phyloP scores from a whole-genome alignment of 2,329 filamentous ascomycete species.

The Esteya vermicola region DNA sequence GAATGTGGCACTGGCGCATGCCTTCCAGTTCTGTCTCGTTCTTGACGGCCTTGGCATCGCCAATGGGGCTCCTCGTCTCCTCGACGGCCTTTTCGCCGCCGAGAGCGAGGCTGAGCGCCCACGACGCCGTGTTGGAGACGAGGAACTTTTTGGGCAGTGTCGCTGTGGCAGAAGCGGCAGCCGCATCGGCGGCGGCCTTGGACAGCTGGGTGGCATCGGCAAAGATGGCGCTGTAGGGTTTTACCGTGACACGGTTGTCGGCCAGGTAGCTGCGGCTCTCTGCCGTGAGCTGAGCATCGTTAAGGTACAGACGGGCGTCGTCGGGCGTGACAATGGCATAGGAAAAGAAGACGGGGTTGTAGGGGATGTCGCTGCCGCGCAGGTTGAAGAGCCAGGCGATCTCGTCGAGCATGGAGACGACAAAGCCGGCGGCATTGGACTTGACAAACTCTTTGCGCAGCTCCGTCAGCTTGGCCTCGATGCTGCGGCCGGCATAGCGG shows the following conservation, averaged over 20 bases:
- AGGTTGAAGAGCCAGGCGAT: conserved; percentile 98
- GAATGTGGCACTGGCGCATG: conserved; percentile 86
- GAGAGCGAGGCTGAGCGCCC: conserved; percentile 76
- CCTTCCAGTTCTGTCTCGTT: conserved; percentile 80
- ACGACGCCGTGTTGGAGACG: conserved; percentile 79
- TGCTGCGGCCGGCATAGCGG: conserved; percentile 69
- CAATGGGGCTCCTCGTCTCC: conserved; percentile 73
- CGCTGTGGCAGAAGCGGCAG: conserved; percentile 15
- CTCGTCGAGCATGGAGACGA: conserved; percentile 92
- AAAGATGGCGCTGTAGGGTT: conserved; percentile 74
- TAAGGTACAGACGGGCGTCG: conserved; percentile 68
- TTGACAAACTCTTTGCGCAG: conserved; percentile 84
- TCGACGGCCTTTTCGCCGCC: conserved; percentile 79
- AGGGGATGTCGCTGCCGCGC: conserved; percentile 86
- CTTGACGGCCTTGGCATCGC: conserved; percentile 87
- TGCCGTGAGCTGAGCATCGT: conserved; percentile 59
- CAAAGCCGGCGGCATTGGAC: conserved; percentile 74
- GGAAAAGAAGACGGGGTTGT: conserved; percentile 97
- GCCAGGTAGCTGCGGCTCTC: conserved; percentile 58
- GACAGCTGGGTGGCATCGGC: conserved; percentile 57
- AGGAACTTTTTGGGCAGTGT: conserved; percentile 49
- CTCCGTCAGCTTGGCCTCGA: conserved; percentile 69
- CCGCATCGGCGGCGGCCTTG: conserved; percentile 5
- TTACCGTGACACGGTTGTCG: conserved; percentile 54
- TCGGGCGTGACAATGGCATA: conserved; percentile 78